Evolutionary conservation across 2,329 filamentous ascomycete genomes (phyloP).

Genomic region (Cytospora piceae): DNA sequence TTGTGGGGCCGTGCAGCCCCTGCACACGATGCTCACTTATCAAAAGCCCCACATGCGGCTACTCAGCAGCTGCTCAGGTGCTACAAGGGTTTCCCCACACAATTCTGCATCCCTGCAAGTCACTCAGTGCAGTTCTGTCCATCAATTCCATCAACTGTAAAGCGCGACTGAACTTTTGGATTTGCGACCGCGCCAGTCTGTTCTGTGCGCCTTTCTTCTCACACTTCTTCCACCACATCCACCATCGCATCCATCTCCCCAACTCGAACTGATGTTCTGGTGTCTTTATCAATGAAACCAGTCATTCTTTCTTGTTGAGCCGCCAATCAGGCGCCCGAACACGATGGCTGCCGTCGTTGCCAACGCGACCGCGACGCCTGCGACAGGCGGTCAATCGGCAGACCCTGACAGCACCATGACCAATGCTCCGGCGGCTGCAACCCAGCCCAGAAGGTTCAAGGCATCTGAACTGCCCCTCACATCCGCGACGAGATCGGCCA

Average conservation of each 20-base stretch:
- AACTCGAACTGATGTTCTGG: background rate
- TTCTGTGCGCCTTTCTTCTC: background rate
- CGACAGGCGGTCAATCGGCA: conserved; percentile 18
- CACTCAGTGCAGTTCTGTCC: background rate
- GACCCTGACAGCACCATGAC: conserved; percentile 51
- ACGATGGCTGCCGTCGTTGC: conserved; percentile 25
- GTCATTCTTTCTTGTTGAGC: conserved; percentile 3
- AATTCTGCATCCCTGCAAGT: conserved; percentile 23
- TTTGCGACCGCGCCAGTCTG: background rate
- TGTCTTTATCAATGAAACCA: conserved; percentile 1
- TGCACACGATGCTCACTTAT: background rate
- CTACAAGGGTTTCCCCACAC: conserved; percentile 14
- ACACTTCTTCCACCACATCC: background rate
- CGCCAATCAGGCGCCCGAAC: conserved; percentile 17
- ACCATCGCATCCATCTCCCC: background rate
- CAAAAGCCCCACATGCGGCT: conserved; percentile 30
- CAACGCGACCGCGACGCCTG: conserved; percentile 15
- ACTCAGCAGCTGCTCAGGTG: background rate
- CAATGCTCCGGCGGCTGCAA: conserved; percentile 52
- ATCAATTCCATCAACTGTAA: background rate
- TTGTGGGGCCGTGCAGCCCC: conserved; percentile 4
- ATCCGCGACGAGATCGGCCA: conserved; percentile 71
- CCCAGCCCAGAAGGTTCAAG: conserved; percentile 60
- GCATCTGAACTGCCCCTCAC: conserved; percentile 75
- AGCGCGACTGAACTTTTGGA: background rate